phyloP scores from a whole-genome alignment of 2,329 filamentous ascomycete genomes.

The Trichophyton equinum region DNA sequence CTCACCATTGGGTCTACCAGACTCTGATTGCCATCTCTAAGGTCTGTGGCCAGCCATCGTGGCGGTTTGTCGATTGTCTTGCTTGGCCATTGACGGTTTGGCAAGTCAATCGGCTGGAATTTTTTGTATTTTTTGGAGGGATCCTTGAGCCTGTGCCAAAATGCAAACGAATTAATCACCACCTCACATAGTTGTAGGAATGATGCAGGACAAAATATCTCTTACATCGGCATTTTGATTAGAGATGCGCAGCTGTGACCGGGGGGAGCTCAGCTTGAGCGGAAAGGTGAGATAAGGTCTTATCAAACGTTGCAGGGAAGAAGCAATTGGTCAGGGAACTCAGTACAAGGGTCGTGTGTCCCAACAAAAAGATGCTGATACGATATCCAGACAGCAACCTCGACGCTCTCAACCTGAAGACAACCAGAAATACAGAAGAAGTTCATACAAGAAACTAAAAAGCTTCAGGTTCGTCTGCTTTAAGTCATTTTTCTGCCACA shows the following conservation, averaged over 20 bases:
- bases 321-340: background rate
- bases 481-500: background rate
- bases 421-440: background rate
- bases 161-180: constrained; percentile 7
- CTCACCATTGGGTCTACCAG: constrained; percentile 83
- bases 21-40: constrained; percentile 89
- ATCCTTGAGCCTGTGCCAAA: constrained; percentile 34
- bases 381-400: background rate
- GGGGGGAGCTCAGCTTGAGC: background rate
- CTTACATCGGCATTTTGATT: constrained; percentile 16
- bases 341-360: background rate
- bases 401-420: background rate
- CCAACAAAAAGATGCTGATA: background rate
- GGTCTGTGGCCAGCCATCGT: constrained; percentile 78
- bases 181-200: background rate
- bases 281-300: background rate
- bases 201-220: background rate
- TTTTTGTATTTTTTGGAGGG: constrained; percentile 38
- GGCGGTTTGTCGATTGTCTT: constrained; percentile 74
- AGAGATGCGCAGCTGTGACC: background rate
- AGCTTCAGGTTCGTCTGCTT: background rate
- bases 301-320: background rate
- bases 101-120: constrained; percentile 36
- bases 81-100: constrained; percentile 60
- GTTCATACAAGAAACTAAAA: background rate